These are phyloP conservation scores for Trichomonascaceae sp. DNA, from an alignment of 1,139 yeast genomes.

Conservation along the genomic window DNA sequence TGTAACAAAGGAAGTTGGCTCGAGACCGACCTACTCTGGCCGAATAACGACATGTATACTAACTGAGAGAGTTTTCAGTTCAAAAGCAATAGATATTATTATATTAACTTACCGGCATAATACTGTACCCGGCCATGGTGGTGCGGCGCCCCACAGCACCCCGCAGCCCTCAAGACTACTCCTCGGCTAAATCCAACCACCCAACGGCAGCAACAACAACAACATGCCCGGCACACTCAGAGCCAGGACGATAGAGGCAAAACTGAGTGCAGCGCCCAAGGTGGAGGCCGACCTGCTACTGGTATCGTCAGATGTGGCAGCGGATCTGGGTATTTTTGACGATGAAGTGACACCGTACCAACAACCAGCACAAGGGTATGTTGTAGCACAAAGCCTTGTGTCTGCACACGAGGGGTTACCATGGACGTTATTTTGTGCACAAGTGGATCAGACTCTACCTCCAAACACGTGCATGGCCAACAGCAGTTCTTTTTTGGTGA, in stretches of 20 bases:
- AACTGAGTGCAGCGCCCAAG: not conserved
- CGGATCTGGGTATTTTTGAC: slow-evolving; percentile 5
- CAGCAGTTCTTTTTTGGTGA: slow-evolving; percentile 5
- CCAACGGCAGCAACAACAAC: too few relatives aligned
- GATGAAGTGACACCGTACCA: not conserved
- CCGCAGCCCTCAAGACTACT: too few relatives aligned
- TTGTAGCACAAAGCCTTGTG: slow-evolving; percentile 7
- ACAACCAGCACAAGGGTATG: slow-evolving; percentile 6
- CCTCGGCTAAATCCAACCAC: too few relatives aligned
- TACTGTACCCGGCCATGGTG: too few relatives aligned
- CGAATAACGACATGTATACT: too few relatives aligned
- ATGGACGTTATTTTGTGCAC: slow-evolving; percentile 12
- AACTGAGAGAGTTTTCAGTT: too few relatives aligned
- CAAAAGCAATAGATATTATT: too few relatives aligned
- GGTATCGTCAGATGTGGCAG: slow-evolving; percentile 8
- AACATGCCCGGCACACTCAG: not conserved
- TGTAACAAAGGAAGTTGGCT: too few relatives aligned
- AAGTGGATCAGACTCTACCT: slow-evolving; percentile 8
- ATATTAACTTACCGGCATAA: too few relatives aligned
- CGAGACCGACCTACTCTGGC: too few relatives aligned
- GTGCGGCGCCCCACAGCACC: too few relatives aligned
- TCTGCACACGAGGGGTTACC: slow-evolving; percentile 7
- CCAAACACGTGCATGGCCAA: slow-evolving; percentile 12
- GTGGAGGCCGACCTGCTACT: slow-evolving; percentile 5
- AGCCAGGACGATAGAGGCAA: not conserved